Evolutionary conservation across 768 basidiomycete genomes (phyloP).

Genomic region (Dioszegia aurantiaca): DNA sequence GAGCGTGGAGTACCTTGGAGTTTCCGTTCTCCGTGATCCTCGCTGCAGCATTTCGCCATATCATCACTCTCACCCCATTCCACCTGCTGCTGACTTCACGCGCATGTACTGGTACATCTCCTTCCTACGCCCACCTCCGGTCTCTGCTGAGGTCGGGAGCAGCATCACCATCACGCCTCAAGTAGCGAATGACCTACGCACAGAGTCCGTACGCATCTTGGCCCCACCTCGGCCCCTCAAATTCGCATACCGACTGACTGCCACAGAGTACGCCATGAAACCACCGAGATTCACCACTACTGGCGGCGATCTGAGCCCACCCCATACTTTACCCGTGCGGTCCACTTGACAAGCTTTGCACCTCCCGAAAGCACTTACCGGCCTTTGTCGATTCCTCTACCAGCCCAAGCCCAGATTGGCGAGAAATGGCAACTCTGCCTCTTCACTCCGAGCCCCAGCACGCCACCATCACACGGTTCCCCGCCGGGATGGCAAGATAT

Average conservation of each 20-base stretch:
- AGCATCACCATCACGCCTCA: slow-evolving; percentile 70
- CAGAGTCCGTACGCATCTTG: slow-evolving; percentile 57
- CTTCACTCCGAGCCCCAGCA: slow-evolving; percentile 3
- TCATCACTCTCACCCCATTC: not conserved
- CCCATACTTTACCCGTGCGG: slow-evolving; percentile 18
- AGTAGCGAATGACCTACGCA: slow-evolving; percentile 84
- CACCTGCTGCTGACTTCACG: too few relatives aligned
- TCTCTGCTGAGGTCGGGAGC: slow-evolving; percentile 50
- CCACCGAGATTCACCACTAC: slow-evolving; percentile 67
- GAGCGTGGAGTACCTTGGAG: too few relatives aligned
- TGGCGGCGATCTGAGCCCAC: slow-evolving; percentile 56
- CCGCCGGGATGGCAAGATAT: not conserved
- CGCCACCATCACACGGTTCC: not conserved
- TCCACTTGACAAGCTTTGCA: slow-evolving; percentile 71
- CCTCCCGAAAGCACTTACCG: slow-evolving; percentile 68
- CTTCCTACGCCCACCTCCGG: slow-evolving; percentile 80
- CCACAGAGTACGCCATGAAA: slow-evolving; percentile 55
- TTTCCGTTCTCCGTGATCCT: too few relatives aligned
- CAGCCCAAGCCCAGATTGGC: slow-evolving; percentile 58
- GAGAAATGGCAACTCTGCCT: slow-evolving; percentile 69
- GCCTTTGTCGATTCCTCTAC: slow-evolving; percentile 66
- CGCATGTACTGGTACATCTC: slow-evolving; percentile 92
- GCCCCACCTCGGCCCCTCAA: not conserved
- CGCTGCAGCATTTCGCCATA: too few relatives aligned
- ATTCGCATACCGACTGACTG: slow-evolving; percentile 2